Base-by-base conservation (phyloP, 2,329 filamentous ascomycete genomes). In the Paecilomyces niveus region DNA sequence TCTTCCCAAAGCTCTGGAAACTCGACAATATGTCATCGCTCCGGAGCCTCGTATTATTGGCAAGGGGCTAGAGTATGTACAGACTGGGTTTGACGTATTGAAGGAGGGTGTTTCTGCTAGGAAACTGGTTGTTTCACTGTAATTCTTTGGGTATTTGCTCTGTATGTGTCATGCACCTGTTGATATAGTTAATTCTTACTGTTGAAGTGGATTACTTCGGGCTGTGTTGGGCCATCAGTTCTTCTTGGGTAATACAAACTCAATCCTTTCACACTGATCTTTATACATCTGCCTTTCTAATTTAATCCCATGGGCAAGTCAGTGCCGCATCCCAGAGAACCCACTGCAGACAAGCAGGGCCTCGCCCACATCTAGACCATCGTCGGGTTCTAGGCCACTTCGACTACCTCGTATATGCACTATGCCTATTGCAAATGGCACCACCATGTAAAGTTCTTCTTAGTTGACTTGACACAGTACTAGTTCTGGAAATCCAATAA, bases 21-120 rank as follows among this genome's bases (percentile, higher is more conserved):
- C 55, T 2, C 71, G 72, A 1, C 62, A 54, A 9, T 68, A 73
- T 51, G 62, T 66, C 50, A 59, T 66, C 35, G 58, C 67, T 11
- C 76, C 76, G 6, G 67, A 70, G 57, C 65, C 74, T 5, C 50
- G 72, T 32, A 66, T 78, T 6, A 64, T 76, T 10, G 57, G 55
- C 1, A 54, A 18, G 26, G 55, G 55, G 2, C 22, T 57, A 2
- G 55, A 49, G 50, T 18, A 49, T 45, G 50, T 57, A 18, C 55
- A 57, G 55, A 53, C 26, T 33, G 54, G 39, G 6, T n/a, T 56
- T 2, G 55, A 56, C 18, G 24, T 52, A 3, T 15, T 35, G 2
- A 22, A 7, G 26, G 35, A 53, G 49, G 55, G 49, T 21, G 49
- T 53, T 31, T 56, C 55, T 21, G 55, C 49, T 4, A 53, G 53